phyloP scores from a whole-genome alignment of 331 rosid species.

The Cydonia oblonga region DNA sequence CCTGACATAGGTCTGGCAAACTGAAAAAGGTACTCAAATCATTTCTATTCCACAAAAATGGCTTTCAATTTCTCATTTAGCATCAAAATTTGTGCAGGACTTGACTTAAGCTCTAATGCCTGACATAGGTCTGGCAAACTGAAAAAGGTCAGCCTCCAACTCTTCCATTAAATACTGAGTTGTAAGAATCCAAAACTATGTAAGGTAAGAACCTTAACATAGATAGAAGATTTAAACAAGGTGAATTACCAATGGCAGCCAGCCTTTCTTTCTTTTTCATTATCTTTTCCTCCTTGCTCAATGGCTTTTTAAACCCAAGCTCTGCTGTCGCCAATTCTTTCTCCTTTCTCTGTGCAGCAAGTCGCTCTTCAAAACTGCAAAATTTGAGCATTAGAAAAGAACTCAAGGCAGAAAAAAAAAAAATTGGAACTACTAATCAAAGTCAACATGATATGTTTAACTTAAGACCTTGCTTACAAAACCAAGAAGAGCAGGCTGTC shows the following conservation, averaged over 20 bases:
- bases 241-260: conserved; percentile 85
- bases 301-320: conserved; percentile 74
- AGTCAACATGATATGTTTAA: background rate
- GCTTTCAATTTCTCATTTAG: background rate
- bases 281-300: conserved; percentile 80
- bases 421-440: background rate
- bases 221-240: conserved; percentile 3
- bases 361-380: conserved; percentile 81
- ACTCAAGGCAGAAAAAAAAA: background rate
- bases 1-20: no score
- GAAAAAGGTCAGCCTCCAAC: background rate
- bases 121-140: no score
- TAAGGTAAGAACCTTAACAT: background rate
- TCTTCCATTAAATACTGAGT: background rate
- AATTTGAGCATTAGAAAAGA: background rate
- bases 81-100: no score
- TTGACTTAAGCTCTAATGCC: no score
- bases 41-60: background rate
- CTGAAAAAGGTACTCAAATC: background rate
- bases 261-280: conserved; percentile 90
- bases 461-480: background rate
- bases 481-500: background rate
- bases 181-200: background rate
- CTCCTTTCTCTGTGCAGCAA: conserved; percentile 83
- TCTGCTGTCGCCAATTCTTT: conserved; percentile 57